Evolutionary conservation across 768 basidiomycete species (phyloP).

Genomic region (Fibroporia radiculosa): DNA sequence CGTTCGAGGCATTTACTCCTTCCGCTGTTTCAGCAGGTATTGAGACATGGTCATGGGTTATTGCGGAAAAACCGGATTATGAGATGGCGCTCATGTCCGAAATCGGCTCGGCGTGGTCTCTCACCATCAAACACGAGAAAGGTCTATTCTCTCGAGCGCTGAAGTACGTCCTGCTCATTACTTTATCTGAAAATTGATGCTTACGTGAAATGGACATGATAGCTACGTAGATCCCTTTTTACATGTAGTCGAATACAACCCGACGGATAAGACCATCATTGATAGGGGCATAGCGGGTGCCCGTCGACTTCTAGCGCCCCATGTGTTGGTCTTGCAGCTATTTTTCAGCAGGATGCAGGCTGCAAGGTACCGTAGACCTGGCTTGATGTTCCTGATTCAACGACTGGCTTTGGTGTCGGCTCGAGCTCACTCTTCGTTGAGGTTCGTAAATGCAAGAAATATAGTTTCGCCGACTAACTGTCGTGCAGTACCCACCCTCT

Average conservation of each 20-base stretch:
- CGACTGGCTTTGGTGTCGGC: conserved; percentile 80
- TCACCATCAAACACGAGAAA: conserved; percentile 65
- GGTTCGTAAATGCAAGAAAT: conserved; percentile 37
- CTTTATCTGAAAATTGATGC: neutral
- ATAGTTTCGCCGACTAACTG: neutral
- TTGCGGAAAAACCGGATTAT: conserved; percentile 73
- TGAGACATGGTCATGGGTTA: conserved; percentile 95
- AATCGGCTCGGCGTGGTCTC: conserved; percentile 80
- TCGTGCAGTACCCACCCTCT: conserved; percentile 76
- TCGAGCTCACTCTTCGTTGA: conserved; percentile 59
- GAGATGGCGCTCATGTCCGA: conserved; percentile 85
- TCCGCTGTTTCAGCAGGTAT: conserved; percentile 80
- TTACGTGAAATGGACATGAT: conserved; percentile 9
- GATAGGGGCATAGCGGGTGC: conserved; percentile 67
- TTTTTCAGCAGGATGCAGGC: conserved; percentile 90
- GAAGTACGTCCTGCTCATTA: conserved; percentile 50
- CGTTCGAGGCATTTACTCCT: conserved; percentile 86
- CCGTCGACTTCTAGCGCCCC: conserved; percentile 71
- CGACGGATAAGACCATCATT: conserved; percentile 80
- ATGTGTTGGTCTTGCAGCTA: conserved; percentile 79
- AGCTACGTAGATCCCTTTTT: conserved; percentile 89
- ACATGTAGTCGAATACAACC: conserved; percentile 79
- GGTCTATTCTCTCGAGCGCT: conserved; percentile 79
- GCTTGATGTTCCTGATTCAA: conserved; percentile 80
- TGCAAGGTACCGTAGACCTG: conserved; percentile 78